Percentiles rank a stretch among this genome's conserved stretches.
These are phyloP conservation scores for Pelargonium australe DNA, from an alignment of 441 rosid genomes.

Conservation along the genomic window DNA sequence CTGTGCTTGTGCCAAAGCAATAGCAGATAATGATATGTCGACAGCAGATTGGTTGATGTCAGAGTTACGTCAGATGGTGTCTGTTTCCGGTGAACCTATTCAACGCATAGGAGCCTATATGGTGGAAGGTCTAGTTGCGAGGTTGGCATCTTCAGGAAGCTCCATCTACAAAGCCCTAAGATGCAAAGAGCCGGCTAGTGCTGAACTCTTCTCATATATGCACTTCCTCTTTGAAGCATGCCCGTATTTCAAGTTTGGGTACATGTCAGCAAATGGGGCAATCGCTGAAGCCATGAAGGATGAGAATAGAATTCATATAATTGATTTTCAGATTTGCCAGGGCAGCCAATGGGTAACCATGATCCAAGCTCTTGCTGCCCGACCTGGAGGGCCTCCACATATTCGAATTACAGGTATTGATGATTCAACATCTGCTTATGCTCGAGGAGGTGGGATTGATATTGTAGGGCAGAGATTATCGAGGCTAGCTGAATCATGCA, in stretches of 20 bases:
- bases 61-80: constrained; percentile 64
- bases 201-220: constrained; percentile 78
- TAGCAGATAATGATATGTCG: constrained; percentile 44
- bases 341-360: constrained; percentile 88
- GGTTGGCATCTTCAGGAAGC: constrained; percentile 73
- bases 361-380: constrained; percentile 75
- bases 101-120: constrained; percentile 86
- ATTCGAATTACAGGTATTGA: constrained; percentile 80
- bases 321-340: constrained; percentile 76
- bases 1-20: constrained; percentile 66
- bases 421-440: constrained; percentile 65
- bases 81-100: constrained; percentile 79
- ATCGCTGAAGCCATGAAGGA: constrained; percentile 83
- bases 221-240: constrained; percentile 76
- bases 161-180: constrained; percentile 64
- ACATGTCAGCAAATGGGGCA: constrained; percentile 88
- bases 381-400: constrained; percentile 77
- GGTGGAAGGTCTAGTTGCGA: constrained; percentile 81
- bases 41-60: constrained; percentile 54
- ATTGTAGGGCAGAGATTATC: constrained; percentile 63
- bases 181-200: constrained; percentile 75
- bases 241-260: constrained; percentile 91
- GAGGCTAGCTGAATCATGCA: constrained; percentile 54
- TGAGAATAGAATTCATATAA: constrained; percentile 62
- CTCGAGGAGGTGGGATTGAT: constrained; percentile 76